phyloP scores from a whole-genome alignment of 148 eudicot genomes.

The Selenicereus undatus region DNA sequence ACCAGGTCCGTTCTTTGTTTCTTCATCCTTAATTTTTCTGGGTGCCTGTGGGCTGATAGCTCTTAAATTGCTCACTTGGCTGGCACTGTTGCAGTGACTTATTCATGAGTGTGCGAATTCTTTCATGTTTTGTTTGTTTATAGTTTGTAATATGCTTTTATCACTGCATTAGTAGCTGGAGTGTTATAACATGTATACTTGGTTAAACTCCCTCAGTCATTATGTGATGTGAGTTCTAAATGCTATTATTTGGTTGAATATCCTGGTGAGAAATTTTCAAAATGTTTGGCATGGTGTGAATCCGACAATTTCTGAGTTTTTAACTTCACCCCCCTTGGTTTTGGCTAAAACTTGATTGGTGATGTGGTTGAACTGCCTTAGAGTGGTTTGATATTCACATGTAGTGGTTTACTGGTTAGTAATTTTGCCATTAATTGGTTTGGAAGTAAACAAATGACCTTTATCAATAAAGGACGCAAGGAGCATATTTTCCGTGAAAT shows the following conservation, averaged over 20 bases:
- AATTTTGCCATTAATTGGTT: too few species aligned
- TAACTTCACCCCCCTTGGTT: too few species aligned
- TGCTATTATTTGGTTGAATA: neutral
- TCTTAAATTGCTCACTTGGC: neutral
- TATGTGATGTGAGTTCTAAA: neutral
- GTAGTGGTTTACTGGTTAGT: too few species aligned
- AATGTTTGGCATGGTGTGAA: neutral
- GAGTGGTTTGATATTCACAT: too few species aligned
- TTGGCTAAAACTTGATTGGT: too few species aligned
- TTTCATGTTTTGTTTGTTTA: neutral
- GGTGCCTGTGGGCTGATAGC: neutral
- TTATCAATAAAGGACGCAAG: too few species aligned
- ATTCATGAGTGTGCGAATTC: neutral
- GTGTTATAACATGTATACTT: neutral
- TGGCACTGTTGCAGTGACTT: neutral
- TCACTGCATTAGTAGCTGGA: neutral
- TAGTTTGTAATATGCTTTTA: neutral
- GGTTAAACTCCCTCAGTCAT: neutral
- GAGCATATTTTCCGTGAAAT: too few species aligned
- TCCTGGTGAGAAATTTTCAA: neutral
- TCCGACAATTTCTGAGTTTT: neutral
- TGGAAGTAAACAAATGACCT: too few species aligned
- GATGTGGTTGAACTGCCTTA: too few species aligned
- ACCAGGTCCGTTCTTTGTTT: constrained; percentile 10
- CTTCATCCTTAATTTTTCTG: neutral